phyloP scores from a whole-genome alignment of 108 stramenopile genomes.

The Seminavis robusta region DNA sequence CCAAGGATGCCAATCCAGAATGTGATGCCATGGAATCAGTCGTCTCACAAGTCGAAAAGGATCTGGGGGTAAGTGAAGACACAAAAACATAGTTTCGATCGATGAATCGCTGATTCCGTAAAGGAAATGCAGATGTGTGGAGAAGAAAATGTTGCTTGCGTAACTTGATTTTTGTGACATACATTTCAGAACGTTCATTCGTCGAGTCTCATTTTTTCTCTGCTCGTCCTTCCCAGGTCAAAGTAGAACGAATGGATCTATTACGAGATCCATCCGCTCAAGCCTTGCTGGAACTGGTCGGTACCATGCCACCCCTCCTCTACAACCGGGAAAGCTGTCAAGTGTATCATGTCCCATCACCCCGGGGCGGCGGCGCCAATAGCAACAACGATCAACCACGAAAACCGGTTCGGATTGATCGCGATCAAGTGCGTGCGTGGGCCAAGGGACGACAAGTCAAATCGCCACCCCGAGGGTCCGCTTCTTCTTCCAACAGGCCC shows the following conservation, averaged over 20 bases:
- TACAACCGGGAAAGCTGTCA: slow-evolving; percentile 77
- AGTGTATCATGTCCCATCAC: slow-evolving; percentile 20
- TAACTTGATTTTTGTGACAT: too few species aligned
- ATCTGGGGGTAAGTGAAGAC: slow-evolving; percentile 43
- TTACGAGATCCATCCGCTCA: slow-evolving; percentile 42
- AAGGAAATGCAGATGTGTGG: too few species aligned
- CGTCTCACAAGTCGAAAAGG: slow-evolving; percentile 53
- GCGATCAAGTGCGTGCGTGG: slow-evolving; percentile 62
- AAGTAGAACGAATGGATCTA: slow-evolving; percentile 71
- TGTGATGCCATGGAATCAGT: slow-evolving; percentile 69
- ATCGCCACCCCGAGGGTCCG: slow-evolving; percentile 15
- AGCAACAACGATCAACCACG: background rate
- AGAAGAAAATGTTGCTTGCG: too few species aligned
- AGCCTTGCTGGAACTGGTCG: slow-evolving; percentile 50
- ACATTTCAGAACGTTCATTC: too few species aligned
- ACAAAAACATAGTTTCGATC: too few species aligned
- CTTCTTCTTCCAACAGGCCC: slow-evolving; percentile 7
- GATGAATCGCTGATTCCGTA: too few species aligned
- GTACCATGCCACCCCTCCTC: slow-evolving; percentile 49
- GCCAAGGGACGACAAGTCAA: slow-evolving; percentile 65
- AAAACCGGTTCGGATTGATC: slow-evolving; percentile 13
- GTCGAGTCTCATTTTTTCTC: too few species aligned
- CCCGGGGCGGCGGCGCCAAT: background rate
- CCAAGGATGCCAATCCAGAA: slow-evolving; percentile 51
- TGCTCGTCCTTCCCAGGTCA: too few species aligned